Conservation (phyloP, 2,329 filamentous ascomycete genomes). For the Metarhizium rileyi region DNA sequence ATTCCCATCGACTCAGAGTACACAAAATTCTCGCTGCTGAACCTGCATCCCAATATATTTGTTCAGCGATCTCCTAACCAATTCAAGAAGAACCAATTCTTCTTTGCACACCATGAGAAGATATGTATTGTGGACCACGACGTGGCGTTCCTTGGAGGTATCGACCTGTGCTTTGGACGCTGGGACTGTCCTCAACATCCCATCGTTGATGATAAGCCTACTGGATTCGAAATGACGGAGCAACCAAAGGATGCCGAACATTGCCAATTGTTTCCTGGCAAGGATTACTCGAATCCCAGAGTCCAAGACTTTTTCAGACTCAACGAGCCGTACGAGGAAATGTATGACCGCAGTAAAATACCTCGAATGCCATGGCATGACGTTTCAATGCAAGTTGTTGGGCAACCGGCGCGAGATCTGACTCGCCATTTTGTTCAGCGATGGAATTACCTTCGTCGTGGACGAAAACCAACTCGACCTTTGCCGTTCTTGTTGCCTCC, state of each 20-base stretch:
- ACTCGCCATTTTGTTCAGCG: slow-evolving; percentile 94
- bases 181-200: slow-evolving; percentile 96
- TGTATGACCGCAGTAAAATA: slow-evolving; percentile 86
- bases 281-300: slow-evolving; percentile 95
- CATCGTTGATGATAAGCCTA: slow-evolving; percentile 85
- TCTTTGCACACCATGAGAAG: slow-evolving; percentile 98
- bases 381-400: slow-evolving; percentile 94
- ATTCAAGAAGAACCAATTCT: slow-evolving; percentile 98
- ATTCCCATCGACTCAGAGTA: slow-evolving; percentile 98
- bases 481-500: slow-evolving; percentile 89
- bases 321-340: slow-evolving; percentile 93
- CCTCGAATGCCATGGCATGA: slow-evolving; percentile 99
- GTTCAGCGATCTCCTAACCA: slow-evolving; percentile 95
- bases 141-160: slow-evolving; percentile 87
- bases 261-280: slow-evolving; percentile 92
- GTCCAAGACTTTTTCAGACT: slow-evolving; percentile 92
- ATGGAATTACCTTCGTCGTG: slow-evolving; percentile 94
- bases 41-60: slow-evolving; percentile 92
- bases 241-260: slow-evolving; percentile 79
- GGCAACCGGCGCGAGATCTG: slow-evolving; percentile 86
- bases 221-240: slow-evolving; percentile 76
- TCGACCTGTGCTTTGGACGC: slow-evolving; percentile 92
- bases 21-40: slow-evolving; percentile 91
- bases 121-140: slow-evolving; percentile 95
- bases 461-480: slow-evolving; percentile 84